Evolutionary conservation across 768 basidiomycete species (phyloP).

Genomic region (Hirschioporus abietinus): DNA sequence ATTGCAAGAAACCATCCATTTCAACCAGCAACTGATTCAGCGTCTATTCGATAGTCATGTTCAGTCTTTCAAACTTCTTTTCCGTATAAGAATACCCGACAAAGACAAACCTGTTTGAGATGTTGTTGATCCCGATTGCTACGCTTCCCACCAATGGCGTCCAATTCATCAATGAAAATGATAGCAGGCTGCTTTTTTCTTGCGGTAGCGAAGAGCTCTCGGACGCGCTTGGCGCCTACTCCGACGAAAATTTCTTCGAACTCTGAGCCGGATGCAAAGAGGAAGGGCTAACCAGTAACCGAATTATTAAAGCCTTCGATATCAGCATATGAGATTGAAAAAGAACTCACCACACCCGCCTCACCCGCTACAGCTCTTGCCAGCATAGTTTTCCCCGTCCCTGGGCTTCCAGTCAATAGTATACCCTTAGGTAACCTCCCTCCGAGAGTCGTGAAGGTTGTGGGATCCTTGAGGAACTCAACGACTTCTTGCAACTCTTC

Average conservation of each 20-base stretch:
- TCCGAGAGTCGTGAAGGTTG: conserved; percentile 83
- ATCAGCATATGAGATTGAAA: background rate
- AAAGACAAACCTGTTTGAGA: conserved; percentile 58
- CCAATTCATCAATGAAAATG: conserved; percentile 96
- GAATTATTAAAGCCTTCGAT: background rate
- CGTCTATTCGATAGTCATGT: conserved; percentile 33
- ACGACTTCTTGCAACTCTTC: conserved; percentile 92
- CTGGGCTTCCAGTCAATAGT: conserved; percentile 83
- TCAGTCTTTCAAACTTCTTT: background rate
- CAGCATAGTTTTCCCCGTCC: conserved; percentile 98
- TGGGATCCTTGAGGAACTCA: conserved; percentile 91
- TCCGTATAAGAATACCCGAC: background rate
- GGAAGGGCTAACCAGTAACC: conserved; percentile 53
- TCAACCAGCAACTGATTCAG: conserved; percentile 96
- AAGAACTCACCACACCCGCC: conserved; percentile 70
- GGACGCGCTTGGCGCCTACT: conserved; percentile 89
- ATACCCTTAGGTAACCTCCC: conserved; percentile 95
- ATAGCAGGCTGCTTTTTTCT: conserved; percentile 94
- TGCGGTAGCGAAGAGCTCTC: conserved; percentile 91
- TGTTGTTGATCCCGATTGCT: conserved; percentile 80
- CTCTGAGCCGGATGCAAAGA: conserved; percentile 94
- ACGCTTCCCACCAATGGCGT: conserved; percentile 89
- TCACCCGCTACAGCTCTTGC: conserved; percentile 96
- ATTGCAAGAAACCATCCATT: conserved; percentile 94
- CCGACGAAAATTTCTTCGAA: conserved; percentile 99